These are phyloP conservation scores for Backusella tuberculispora DNA, from an alignment of 192 early-diverging fungal species.

Conservation along the genomic window DNA sequence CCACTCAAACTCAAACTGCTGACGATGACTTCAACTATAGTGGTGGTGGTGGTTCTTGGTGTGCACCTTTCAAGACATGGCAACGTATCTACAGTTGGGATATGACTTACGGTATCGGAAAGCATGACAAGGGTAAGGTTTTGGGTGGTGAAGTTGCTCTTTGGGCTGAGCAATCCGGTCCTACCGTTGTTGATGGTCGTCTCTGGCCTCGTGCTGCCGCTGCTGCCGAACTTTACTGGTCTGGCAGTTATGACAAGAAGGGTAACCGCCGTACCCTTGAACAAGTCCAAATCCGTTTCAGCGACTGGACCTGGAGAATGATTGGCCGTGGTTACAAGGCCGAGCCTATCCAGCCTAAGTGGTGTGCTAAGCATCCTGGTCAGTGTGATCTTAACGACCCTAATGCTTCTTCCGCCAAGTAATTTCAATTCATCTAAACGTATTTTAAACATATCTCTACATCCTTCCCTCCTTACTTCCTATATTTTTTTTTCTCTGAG, in stretches of 20 bases:
- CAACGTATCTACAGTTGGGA: conserved; percentile 73
- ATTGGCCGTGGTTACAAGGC: conserved; percentile 64
- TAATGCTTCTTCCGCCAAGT: neutral
- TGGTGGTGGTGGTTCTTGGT: conserved; percentile 67
- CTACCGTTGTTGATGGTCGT: conserved; percentile 57
- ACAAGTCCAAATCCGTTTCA: conserved; percentile 54
- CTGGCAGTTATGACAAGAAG: conserved; percentile 58
- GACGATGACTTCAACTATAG: conserved; percentile 43
- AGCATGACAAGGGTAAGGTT: conserved; percentile 49
- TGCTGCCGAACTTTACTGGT: conserved; percentile 72
- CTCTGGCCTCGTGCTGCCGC: conserved; percentile 76
- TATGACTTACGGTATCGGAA: conserved; percentile 59
- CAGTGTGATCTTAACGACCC: conserved; percentile 24
- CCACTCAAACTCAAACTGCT: conserved; percentile 33
- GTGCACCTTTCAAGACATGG: conserved; percentile 78
- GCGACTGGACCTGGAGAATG: conserved; percentile 71
- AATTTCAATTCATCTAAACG: neutral
- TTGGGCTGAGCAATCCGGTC: conserved; percentile 73
- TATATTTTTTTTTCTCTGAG: neutral
- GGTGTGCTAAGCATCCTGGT: conserved; percentile 58
- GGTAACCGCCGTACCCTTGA: conserved; percentile 43
- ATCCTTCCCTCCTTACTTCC: neutral
- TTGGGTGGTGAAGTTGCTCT: conserved; percentile 71
- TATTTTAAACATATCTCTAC: neutral
- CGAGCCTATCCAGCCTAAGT: conserved; percentile 64